These are phyloP conservation scores for Isabelozyma heimii DNA, from an alignment of 805 yeast species.

Conservation along the genomic window DNA sequence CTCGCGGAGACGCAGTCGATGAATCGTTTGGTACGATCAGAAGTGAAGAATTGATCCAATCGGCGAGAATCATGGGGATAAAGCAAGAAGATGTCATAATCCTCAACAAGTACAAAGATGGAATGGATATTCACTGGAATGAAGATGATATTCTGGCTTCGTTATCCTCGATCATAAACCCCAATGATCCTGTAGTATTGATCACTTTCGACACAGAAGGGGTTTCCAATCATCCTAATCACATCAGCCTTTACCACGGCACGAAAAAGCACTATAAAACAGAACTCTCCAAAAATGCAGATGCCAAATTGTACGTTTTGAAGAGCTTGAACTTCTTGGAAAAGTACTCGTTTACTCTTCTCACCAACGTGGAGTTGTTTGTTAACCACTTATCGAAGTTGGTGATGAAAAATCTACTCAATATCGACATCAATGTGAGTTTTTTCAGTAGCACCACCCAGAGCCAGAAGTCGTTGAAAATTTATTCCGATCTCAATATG, in stretches of 20 bases:
- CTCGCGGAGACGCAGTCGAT: conserved; percentile 65
- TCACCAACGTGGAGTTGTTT: conserved; percentile 41
- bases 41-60: conserved; percentile 52
- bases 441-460: conserved; percentile 25
- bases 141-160: conserved; percentile 34
- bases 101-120: conserved; percentile 53
- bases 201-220: conserved; percentile 83
- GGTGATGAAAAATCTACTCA: conserved; percentile 16
- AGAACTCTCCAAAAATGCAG: conserved; percentile 2
- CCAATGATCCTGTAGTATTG: conserved; percentile 32
- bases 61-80: conserved; percentile 56
- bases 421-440: conserved; percentile 35
- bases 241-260: conserved; percentile 60
- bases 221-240: conserved; percentile 87
- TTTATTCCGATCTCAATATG: conserved; percentile 41
- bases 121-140: conserved; percentile 70
- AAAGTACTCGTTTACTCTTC: conserved; percentile 49
- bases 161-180: conserved; percentile 27
- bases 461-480: conserved; percentile 24
- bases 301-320: conserved; percentile 24
- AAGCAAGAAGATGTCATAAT: conserved; percentile 40
- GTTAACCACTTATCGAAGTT: conserved; percentile 35
- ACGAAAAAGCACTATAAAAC: conserved; percentile 31
- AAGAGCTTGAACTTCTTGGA: conserved; percentile 37
- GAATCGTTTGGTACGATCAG: conserved; percentile 71